Percentiles rank a stretch among this genome's conserved stretches.
Conservation (phyloP, 495 filamentous ascomycete genomes). For the Hypoxylon fragiforme region DNA sequence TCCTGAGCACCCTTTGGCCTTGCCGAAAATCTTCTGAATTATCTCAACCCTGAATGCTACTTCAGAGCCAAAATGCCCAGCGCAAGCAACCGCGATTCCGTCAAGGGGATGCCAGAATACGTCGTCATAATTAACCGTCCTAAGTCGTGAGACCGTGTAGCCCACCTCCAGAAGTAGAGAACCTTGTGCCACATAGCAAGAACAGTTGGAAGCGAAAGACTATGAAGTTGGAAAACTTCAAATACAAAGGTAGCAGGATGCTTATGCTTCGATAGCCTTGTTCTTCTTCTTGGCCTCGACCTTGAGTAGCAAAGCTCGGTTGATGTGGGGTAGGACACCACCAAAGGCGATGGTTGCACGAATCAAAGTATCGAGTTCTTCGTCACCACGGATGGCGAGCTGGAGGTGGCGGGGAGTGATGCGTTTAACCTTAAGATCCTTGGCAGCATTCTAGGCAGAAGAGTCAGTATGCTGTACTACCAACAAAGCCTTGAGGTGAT, state of each 20-base stretch:
- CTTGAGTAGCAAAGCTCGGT: conserved; percentile 94
- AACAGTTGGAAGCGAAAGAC: conserved; percentile 26
- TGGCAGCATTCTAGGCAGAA: conserved; percentile 77
- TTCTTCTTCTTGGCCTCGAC: conserved; percentile 99
- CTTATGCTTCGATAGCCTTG: conserved; percentile 65
- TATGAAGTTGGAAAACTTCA: conserved; percentile 3
- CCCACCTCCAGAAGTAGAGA: conserved; percentile 2
- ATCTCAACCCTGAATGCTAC: not conserved
- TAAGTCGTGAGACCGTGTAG: conserved; percentile 3
- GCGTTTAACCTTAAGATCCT: conserved; percentile 99
- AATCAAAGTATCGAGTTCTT: conserved; percentile 96
- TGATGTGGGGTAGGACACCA: conserved; percentile 98
- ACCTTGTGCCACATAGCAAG: conserved; percentile 15
- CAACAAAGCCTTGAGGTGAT: not conserved
- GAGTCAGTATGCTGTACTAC: conserved; percentile 15
- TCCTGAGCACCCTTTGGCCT: conserved; percentile 5
- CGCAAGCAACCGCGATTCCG: conserved; percentile 16
- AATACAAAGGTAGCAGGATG: conserved; percentile 4
- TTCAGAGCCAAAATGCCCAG: conserved; percentile 4
- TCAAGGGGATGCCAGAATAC: conserved; percentile 5
- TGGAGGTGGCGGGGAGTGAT: conserved; percentile 98
- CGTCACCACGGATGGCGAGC: conserved; percentile 96
- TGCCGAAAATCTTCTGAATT: not conserved
- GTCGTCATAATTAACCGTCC: conserved; percentile 23
- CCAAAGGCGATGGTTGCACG: conserved; percentile 97